A percentile compares a stretch with the other conserved stretches of the same genome.
These are phyloP conservation scores for Paramecium octaurelia DNA, from an alignment of 73 alveolate species.

Conservation along the genomic window DNA sequence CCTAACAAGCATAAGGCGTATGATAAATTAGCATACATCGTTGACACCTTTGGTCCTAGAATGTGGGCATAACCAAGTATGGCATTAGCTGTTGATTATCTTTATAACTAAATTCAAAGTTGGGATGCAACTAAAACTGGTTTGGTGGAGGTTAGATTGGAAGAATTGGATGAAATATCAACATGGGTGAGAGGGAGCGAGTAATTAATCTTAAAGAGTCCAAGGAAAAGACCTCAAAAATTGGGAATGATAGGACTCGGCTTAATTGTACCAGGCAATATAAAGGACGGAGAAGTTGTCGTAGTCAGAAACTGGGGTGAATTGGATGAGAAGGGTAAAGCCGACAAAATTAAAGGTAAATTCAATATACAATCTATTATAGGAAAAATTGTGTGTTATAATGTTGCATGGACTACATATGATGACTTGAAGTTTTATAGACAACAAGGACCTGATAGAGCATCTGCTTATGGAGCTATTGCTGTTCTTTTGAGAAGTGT, in stretches of 20 bases:
- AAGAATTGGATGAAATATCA: background rate
- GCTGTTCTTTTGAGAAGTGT: slow-evolving; percentile 56
- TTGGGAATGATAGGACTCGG: slow-evolving; percentile 56
- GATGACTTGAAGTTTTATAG: slow-evolving; percentile 15
- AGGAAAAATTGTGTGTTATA: slow-evolving; percentile 59
- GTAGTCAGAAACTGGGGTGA: slow-evolving; percentile 40
- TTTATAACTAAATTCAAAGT: background rate
- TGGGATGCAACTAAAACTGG: background rate
- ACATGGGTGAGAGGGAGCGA: slow-evolving; percentile 61
- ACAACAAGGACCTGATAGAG: slow-evolving; percentile 45
- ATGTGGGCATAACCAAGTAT: slow-evolving; percentile 40
- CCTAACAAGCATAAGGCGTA: slow-evolving; percentile 27
- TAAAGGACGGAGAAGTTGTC: slow-evolving; percentile 48
- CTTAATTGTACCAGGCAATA: background rate
- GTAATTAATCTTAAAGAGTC: slow-evolving; percentile 18
- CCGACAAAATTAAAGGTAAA: slow-evolving; percentile 20
- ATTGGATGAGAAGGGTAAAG: background rate
- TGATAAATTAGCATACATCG: slow-evolving; percentile 51
- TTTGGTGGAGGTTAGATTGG: background rate
- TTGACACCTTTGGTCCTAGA: slow-evolving; percentile 62
- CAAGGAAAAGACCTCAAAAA: slow-evolving; percentile 36
- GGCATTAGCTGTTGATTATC: background rate
- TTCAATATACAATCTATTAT: background rate
- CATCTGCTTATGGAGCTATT: slow-evolving; percentile 45
- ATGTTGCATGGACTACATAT: slow-evolving; percentile 59